Evolutionary conservation across 1,284 basidiomycete species (phyloP), one percentile per base, ranked within the genome.

Genomic region (Heterobasidion irregulare): DNA sequence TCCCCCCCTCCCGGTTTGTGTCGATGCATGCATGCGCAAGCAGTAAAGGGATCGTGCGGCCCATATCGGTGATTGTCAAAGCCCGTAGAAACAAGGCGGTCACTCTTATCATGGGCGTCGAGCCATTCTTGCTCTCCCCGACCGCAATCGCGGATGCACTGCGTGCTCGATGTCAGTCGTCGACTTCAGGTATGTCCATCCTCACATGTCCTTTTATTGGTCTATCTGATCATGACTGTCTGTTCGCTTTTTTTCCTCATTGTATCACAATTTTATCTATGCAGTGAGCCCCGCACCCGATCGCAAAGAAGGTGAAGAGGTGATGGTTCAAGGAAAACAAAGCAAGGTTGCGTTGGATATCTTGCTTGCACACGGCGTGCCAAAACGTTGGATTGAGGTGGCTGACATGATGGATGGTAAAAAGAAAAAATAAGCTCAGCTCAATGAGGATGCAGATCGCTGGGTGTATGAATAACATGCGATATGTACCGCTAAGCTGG

Each of bases 281-380:
- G 3, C 51, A 89, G 86, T 87, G 9, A 77, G 79, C 0, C 78
- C 80, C 0, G 57, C 78, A 8, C 71, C 72, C 2, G 83, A 84
- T 0, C 83, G 79, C 61, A 66, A 74, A 7, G 70, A 73, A 10
- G 79, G 76, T 2, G 65, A 82, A 54, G 86, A 93, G 63, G 83
- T 94, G 6, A 74, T 89, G 64, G 84, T 94, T 0, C 91, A 94
- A 66, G 92, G 92, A 0, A 88, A 86, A 59, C 92, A 94, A 64
- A 72, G 77, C 48, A 80, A 82, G 62, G 71, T 75, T 1, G 84
- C 92, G 13, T 73, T 75, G 13, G 84, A 87, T 9, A 77, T 90
- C 57, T 68, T 95, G 45, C 64, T 79, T 2, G 76, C 71, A 34
- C 80, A 79, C 58, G 90, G 92, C 0, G 79, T 94, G 43, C 89